Evolutionary conservation across 352 stramenopile species (phyloP), one percentile per base, ranked within the genome.

Genomic region (Phytophthora lateralis): DNA sequence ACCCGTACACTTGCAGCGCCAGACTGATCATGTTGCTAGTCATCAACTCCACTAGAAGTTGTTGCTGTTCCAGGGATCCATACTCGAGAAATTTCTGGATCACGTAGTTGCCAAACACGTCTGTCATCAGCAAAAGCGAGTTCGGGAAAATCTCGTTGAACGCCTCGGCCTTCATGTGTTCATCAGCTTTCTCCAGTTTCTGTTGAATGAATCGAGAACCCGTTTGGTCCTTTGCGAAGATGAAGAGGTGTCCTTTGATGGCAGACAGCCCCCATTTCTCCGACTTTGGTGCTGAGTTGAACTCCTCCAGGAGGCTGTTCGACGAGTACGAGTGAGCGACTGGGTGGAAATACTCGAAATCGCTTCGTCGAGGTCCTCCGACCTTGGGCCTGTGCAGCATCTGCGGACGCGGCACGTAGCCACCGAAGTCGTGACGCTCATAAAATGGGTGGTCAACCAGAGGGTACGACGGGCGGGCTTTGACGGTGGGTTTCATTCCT

Each of bases 91-190:
- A 88, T 65, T 99, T 99, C 73, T 99, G 97, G 35, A 99, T 97
- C 24, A 99, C 97, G 63, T 99, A 99, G 73, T 99, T 99, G 15
- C 97, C 97, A 73, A 99, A 99, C 6, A 99, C 96, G 54, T 97
- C 89, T 27, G 83, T 93, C 90, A 97, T 97, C 41, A 97, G 63
- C 41, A 78, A 27, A 17, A 96, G 71, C 14, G 82, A 88, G 35
- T 91, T 82, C 10, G 84, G 83, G 24, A 82, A 90, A n/a, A 96
- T 80, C 51, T 97, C 90, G 34, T 80, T 78, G 53, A 97, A 96
- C 7, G 88, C 82, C 2, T 89, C 75, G 15, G 85, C 58, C 53
- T 92, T 92, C 24, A 73, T 58, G 15, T 78, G 71, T 10, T 95
- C 80, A 27, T 90, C 82, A 0, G 88, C 90, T 42, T 88, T 92